A percentile compares a stretch with the other conserved stretches of the same genome.
Conservation (phyloP, 2,329 filamentous ascomycete species). For the Endocalyx cinctus region DNA sequence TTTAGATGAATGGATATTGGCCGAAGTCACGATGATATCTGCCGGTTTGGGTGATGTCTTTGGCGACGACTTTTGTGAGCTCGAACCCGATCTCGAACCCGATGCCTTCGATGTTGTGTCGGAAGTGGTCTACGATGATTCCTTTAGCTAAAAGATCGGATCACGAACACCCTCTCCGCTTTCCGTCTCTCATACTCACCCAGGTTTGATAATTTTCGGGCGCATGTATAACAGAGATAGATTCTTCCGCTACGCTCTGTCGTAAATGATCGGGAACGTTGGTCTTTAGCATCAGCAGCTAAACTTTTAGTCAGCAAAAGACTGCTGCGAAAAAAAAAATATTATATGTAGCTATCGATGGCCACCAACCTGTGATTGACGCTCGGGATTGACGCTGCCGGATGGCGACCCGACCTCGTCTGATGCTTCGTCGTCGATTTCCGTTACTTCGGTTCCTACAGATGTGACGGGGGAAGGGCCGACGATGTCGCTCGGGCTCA, state of each 20-base stretch:
- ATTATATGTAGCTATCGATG: conserved; percentile 4
- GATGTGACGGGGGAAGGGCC: conserved; percentile 83
- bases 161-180: too few species aligned
- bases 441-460: conserved; percentile 76
- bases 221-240: conserved; percentile 86
- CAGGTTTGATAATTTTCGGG: conserved; percentile 78
- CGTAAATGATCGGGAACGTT: conserved; percentile 54
- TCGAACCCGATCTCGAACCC: too few species aligned
- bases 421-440: conserved; percentile 73
- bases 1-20: conserved; percentile 31
- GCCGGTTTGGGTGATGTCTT: conserved; percentile 30
- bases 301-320: too few species aligned
- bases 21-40: conserved; percentile 30
- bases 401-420: conserved; percentile 50
- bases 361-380: conserved; percentile 34
- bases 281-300: conserved; percentile 52
- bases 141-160: too few species aligned
- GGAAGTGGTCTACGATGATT: conserved; percentile 35
- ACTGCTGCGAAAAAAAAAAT: too few species aligned
- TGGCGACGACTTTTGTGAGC: conserved; percentile 34
- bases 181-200: too few species aligned
- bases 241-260: conserved; percentile 65
- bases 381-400: conserved; percentile 28
- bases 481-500: conserved; percentile 65
- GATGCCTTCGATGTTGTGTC: conserved; percentile 32